Evolutionary conservation across 495 filamentous ascomycete genomes (phyloP).

Genomic region (Annulohypoxylon stygium): DNA sequence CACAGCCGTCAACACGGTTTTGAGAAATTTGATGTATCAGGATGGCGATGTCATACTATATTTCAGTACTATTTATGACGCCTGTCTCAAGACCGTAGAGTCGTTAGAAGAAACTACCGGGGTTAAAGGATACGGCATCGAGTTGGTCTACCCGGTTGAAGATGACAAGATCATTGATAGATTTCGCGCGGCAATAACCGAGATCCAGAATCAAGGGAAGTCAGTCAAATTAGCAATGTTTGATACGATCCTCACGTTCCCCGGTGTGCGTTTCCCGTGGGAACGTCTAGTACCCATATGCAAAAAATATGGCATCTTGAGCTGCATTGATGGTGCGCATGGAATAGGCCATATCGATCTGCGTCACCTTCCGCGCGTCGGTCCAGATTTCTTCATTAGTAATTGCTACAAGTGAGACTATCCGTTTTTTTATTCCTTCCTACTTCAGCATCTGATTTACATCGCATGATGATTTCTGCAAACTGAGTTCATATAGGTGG

Average conservation of each 20-base stretch:
- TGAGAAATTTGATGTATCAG: constrained; percentile 74
- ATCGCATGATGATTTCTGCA: constrained; percentile 71
- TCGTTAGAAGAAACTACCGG: constrained; percentile 71
- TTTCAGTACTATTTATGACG: constrained; percentile 84
- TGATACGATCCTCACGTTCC: constrained; percentile 78
- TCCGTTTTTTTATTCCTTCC: constrained; percentile 55
- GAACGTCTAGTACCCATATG: constrained; percentile 72
- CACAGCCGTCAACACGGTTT: constrained; percentile 81
- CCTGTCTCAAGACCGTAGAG: constrained; percentile 76
- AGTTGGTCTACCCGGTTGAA: constrained; percentile 66
- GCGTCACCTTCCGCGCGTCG: constrained; percentile 64
- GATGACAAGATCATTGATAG: constrained; percentile 67
- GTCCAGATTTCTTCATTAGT: constrained; percentile 81
- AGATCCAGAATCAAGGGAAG: constrained; percentile 58
- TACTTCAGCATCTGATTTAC: neutral
- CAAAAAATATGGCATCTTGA: constrained; percentile 67
- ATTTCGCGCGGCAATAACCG: constrained; percentile 63
- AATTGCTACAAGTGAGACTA: constrained; percentile 89
- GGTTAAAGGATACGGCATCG: constrained; percentile 58
- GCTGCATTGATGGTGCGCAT: constrained; percentile 78
- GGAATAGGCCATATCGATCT: constrained; percentile 79
- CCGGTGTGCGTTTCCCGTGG: constrained; percentile 82
- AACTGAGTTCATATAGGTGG: constrained; percentile 74
- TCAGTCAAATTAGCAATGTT: constrained; percentile 74
- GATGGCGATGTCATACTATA: constrained; percentile 71